Evolutionary conservation across 2,329 filamentous ascomycete species (phyloP), one percentile per base, ranked within the genome.

Genomic region (Pestalotiopsis sp.): DNA sequence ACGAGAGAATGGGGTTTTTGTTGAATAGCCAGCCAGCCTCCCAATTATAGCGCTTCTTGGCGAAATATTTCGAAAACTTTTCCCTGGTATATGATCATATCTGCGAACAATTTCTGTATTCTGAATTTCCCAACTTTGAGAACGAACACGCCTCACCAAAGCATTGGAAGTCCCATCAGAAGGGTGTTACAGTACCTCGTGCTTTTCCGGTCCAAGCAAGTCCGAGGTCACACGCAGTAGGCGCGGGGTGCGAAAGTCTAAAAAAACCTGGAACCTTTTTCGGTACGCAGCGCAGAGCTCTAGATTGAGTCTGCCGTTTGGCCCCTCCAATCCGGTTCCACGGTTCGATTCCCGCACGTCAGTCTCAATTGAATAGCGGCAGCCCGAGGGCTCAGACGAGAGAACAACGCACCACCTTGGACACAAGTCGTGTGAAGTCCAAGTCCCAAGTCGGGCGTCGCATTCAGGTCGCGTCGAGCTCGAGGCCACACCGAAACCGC

Each of bases 171-270:
- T 17, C 26, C 24, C 52, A 40, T n/a, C 44, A 38, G 20, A 65
- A 59, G 39, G 64, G 64, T 20, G 38, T 56, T 44, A 65, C 63
- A 57, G 63, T 56, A 65, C 63, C 57, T 68, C 62, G 56, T 62
- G 67, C 67, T 68, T 63, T 35, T 57, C 61, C 48, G 63, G 30
- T 40, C 44, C 44, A 56, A 66, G 64, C 65, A 63, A 35, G 64
- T 38, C 58, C 61, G 68, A 69, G 68, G 65, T 69, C 68, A 67
- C 66, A 69, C 65, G 68, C 63, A 58, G 57, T 38, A 58, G 67
- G 65, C 65, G 68, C 68, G 68, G 61, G 68, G 67, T 66, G 64
- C 40, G 58, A 65, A 61, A 63, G 39, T 24, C 26, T 17, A 56
- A 39, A 62, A 62, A 56, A 58, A 57, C 26, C 30, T 65, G 44